phyloP scores from a whole-genome alignment of 1,284 basidiomycete species.

The Uromyces viciae-fabae region DNA sequence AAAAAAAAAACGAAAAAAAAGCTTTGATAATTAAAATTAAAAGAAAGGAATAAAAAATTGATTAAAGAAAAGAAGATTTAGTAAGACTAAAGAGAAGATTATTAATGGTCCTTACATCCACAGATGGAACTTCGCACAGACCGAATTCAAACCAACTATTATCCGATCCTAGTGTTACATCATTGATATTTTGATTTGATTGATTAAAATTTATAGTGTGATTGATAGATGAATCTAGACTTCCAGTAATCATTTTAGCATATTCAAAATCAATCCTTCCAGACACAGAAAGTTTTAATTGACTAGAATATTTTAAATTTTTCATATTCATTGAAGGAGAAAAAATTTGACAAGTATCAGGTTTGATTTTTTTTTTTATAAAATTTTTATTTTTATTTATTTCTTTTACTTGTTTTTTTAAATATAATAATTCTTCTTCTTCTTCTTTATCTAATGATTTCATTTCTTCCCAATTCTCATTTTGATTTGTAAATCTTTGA shows the following conservation, averaged over 20 bases:
- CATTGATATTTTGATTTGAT: neutral
- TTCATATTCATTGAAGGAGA: constrained; percentile 54
- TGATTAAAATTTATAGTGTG: neutral
- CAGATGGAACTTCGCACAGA: constrained; percentile 12
- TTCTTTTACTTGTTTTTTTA: constrained; percentile 65
- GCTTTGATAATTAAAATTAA: neutral
- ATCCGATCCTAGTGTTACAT: neutral
- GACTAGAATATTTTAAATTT: constrained; percentile 55
- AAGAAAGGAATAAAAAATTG: neutral
- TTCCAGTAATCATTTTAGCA: constrained; percentile 54
- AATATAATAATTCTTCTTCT: constrained; percentile 68
- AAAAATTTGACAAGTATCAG: constrained; percentile 26
- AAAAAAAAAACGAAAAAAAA: neutral
- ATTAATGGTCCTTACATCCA: constrained; percentile 34
- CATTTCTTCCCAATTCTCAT: constrained; percentile 55
- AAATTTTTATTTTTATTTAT: constrained; percentile 66
- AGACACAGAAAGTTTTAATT: constrained; percentile 66
- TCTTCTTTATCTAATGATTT: constrained; percentile 65
- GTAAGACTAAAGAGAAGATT: constrained; percentile 11
- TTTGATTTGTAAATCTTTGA: neutral
- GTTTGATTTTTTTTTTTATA: neutral
- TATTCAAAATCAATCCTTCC: constrained; percentile 73
- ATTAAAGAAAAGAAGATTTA: neutral
- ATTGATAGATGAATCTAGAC: neutral
- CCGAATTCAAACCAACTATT: neutral